Evolutionary conservation across 805 yeast species (phyloP).

Genomic region (Starmerella apis): DNA sequence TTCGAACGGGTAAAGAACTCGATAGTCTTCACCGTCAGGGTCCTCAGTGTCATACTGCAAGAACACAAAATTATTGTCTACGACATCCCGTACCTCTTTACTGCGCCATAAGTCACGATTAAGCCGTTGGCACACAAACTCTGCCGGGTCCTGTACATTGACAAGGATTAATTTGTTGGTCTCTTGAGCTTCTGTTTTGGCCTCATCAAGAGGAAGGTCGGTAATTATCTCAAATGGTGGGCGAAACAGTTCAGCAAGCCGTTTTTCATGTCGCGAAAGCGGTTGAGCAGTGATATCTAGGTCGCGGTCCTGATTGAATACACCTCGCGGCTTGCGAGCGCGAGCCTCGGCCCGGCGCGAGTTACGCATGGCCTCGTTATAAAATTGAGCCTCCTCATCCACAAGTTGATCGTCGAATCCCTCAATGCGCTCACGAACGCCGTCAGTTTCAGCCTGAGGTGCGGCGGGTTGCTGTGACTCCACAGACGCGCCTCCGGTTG

Average conservation of each 20-base stretch:
- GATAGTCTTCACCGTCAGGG: conserved; percentile 58
- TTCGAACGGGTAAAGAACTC: conserved; percentile 60
- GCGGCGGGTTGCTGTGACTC: conserved; percentile 49
- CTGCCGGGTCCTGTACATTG: conserved; percentile 76
- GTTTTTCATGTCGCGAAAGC: conserved; percentile 34
- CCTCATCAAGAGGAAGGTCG: conserved; percentile 56
- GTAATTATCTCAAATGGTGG: conserved; percentile 90
- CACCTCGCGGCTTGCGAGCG: conserved; percentile 28
- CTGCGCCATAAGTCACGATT: conserved; percentile 92
- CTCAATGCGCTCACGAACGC: conserved; percentile 67
- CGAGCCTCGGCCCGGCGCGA: conserved; percentile 20
- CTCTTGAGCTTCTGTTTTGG: conserved; percentile 54
- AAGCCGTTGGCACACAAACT: conserved; percentile 77
- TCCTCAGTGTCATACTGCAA: conserved; percentile 77
- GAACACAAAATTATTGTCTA: conserved; percentile 63
- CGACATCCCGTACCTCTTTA: conserved; percentile 48
- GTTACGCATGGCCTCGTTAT: conserved; percentile 22
- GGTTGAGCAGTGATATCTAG: conserved; percentile 13
- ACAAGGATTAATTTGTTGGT: conserved; percentile 71
- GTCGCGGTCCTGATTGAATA: conserved; percentile 45
- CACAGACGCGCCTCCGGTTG: conserved; percentile 37
- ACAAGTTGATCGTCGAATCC: conserved; percentile 70
- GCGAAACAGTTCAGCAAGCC: conserved; percentile 72
- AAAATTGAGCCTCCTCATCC: conserved; percentile 34
- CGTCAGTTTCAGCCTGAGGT: conserved; percentile 38